Conservation (phyloP, 2,329 filamentous ascomycete genomes). For the Dendrostoma leiphaemia region DNA sequence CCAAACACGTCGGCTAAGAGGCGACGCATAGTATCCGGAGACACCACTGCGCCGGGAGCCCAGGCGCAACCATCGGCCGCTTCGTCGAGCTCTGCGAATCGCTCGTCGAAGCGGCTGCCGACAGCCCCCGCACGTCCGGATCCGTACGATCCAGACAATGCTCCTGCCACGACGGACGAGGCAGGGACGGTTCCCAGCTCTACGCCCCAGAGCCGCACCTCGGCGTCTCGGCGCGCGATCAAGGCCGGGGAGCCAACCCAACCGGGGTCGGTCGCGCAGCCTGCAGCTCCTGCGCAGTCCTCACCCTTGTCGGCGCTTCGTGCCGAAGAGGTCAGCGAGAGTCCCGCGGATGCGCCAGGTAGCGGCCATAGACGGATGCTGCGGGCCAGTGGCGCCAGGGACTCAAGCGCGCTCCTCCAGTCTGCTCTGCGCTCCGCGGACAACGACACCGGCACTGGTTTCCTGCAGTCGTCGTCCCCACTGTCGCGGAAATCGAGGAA, state of each 20-base stretch:
- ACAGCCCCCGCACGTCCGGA: constrained; percentile 21
- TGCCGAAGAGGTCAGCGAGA: constrained; percentile 49
- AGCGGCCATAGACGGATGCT: constrained; percentile 49
- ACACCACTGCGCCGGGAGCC: constrained; percentile 15
- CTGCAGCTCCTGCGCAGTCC: not conserved
- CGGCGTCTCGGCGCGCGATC: constrained; percentile 17
- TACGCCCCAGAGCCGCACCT: constrained; percentile 19
- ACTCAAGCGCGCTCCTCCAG: constrained; percentile 43
- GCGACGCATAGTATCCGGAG: constrained; percentile 32
- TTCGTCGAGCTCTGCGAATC: constrained; percentile 1
- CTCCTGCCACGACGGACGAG: constrained; percentile 26
- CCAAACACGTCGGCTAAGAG: constrained; percentile 50
- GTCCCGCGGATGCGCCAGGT: constrained; percentile 53
- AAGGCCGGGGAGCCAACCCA: not conserved
- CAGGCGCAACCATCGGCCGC: not conserved
- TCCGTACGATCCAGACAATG: constrained; percentile 29
- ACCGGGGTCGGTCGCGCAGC: not conserved
- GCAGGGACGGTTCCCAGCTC: constrained; percentile 15
- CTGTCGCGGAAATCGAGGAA: constrained; percentile 38
- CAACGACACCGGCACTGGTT: constrained; percentile 26
- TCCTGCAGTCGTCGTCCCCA: constrained; percentile 40
- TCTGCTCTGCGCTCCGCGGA: constrained; percentile 27
- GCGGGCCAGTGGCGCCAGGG: constrained; percentile 32
- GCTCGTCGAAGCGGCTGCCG: constrained; percentile 21
- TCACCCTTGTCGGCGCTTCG: constrained; percentile 7